Percentiles rank a stretch among this genome's conserved stretches.
Conservation (phyloP, 2,329 filamentous ascomycete species). For the Balansia obtecta region DNA sequence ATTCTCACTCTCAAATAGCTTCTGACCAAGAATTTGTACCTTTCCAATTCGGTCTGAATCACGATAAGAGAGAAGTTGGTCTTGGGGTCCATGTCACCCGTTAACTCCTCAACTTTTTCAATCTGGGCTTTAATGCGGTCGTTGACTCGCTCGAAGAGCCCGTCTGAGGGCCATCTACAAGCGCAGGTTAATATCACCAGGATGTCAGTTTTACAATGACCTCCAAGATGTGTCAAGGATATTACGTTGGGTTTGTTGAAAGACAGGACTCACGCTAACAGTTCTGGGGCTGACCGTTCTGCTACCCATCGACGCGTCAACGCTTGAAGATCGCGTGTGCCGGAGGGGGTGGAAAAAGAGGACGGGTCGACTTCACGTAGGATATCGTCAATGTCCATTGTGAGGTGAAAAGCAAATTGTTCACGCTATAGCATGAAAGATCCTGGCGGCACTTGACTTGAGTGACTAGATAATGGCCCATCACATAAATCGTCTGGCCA, state of each 20-base stretch:
- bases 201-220: too few relatives aligned
- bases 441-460: background rate
- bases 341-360: slow-evolving; percentile 38
- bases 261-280: slow-evolving; percentile 53
- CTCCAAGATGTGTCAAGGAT: background rate
- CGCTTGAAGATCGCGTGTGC: slow-evolving; percentile 69
- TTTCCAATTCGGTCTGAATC: slow-evolving; percentile 89
- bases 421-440: background rate
- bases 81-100: slow-evolving; percentile 75
- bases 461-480: background rate
- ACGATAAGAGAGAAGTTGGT: slow-evolving; percentile 90
- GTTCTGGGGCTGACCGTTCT: slow-evolving; percentile 77
- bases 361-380: slow-evolving; percentile 58
- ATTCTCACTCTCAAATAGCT: slow-evolving; percentile 75
- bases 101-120: slow-evolving; percentile 61
- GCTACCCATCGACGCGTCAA: slow-evolving; percentile 89
- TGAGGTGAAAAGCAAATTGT: background rate
- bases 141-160: slow-evolving; percentile 73
- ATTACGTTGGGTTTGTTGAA: background rate
- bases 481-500: background rate
- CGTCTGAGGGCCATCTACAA: slow-evolving; percentile 50
- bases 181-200: too few relatives aligned
- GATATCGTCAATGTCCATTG: slow-evolving; percentile 73
- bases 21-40: slow-evolving; percentile 83
- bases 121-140: slow-evolving; percentile 58